Percentiles rank a stretch among this genome's conserved stretches.
phyloP scores from a whole-genome alignment of 331 rosid species.

The Malus hybrid region DNA sequence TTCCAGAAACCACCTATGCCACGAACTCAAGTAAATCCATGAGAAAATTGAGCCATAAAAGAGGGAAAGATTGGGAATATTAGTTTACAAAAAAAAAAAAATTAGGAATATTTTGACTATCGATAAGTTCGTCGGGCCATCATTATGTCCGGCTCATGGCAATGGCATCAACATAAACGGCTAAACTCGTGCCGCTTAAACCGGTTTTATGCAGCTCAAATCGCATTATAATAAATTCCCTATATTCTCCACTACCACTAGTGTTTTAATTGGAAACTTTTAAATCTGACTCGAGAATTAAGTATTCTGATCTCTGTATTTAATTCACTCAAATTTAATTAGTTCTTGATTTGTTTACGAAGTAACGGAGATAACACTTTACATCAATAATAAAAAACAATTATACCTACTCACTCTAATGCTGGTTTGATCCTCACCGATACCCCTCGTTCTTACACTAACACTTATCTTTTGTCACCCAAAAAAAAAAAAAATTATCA shows the following conservation, averaged over 20 bases:
- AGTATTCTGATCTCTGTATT: background rate
- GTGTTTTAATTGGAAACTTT: background rate
- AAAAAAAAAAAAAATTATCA: too few species aligned
- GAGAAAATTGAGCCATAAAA: background rate
- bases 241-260: background rate
- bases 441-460: too few species aligned
- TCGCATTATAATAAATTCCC: background rate
- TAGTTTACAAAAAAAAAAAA: too few species aligned
- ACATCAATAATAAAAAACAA: too few species aligned
- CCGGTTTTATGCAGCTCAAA: conserved; percentile 7
- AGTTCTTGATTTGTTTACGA: background rate
- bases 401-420: too few species aligned
- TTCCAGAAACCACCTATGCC: too few species aligned
- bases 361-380: too few species aligned
- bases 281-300: background rate
- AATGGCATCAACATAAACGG: conserved; percentile 8
- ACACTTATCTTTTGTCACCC: too few species aligned
- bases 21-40: background rate
- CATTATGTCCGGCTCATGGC: conserved; percentile 1
- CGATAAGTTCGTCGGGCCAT: background rate
- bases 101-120: background rate
- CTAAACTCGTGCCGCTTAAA: conserved; percentile 20
- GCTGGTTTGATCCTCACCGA: too few species aligned
- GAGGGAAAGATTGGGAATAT: too few species aligned
- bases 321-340: background rate